A percentile compares a stretch with the other conserved stretches of the same genome.
Evolutionary conservation across 164 flowering plant genomes (phyloP).

Genomic region (Macadamia integrifolia): DNA sequence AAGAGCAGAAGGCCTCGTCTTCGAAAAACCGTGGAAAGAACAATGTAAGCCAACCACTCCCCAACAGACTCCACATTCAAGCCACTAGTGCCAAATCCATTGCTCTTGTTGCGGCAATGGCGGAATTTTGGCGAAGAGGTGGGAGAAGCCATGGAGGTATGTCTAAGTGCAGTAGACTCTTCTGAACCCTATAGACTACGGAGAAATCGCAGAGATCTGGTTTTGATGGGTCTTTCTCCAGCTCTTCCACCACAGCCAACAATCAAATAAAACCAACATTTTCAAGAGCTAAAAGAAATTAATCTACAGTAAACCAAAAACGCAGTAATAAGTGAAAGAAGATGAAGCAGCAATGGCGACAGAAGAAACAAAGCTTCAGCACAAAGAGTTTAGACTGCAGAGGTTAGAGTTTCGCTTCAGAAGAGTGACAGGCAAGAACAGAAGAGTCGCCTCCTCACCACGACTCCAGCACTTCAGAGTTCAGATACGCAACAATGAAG

Average conservation of each 20-base stretch:
- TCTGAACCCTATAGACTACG: neutral
- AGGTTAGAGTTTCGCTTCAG: no score
- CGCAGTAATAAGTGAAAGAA: neutral
- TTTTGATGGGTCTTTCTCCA: no score
- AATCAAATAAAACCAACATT: neutral
- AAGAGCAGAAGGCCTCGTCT: constrained; percentile 54
- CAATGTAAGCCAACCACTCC: constrained; percentile 41
- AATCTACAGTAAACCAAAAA: neutral
- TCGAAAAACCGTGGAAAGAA: constrained; percentile 45
- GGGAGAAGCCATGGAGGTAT: neutral
- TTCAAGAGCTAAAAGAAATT: neutral
- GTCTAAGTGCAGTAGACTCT: neutral
- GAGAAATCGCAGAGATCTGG: neutral
- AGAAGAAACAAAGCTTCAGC: no score
- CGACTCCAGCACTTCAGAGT: no score
- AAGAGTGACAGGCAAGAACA: no score
- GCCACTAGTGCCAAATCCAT: constrained; percentile 8
- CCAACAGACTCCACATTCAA: constrained; percentile 22
- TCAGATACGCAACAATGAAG: no score
- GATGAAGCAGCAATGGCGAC: no score
- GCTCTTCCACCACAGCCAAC: neutral
- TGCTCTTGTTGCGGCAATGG: constrained; percentile 27
- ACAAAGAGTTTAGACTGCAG: no score
- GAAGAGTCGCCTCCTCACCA: no score
- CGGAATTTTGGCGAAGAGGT: constrained; percentile 48